These are phyloP conservation scores for Triangularia verruculosa DNA, from an alignment of 2,329 filamentous ascomycete species.

Conservation along the genomic window DNA sequence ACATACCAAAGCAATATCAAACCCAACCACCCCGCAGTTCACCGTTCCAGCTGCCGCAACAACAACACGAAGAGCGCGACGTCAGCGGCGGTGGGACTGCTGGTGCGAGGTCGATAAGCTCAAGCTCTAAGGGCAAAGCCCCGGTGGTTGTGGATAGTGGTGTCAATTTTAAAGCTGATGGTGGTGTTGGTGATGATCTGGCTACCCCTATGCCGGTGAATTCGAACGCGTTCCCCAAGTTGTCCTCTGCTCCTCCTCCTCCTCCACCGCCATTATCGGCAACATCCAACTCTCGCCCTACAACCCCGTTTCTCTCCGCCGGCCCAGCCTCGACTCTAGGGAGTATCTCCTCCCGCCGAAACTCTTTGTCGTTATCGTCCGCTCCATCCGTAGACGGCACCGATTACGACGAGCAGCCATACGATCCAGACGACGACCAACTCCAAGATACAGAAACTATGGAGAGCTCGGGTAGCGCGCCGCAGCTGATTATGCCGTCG, in stretches of 20 bases:
- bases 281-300: conserved; percentile 37
- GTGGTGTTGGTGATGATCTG: background rate
- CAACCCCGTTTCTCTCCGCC: conserved; percentile 45
- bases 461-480: conserved; percentile 51
- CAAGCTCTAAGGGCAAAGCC: conserved; percentile 13
- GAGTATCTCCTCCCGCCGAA: conserved; percentile 49
- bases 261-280: background rate
- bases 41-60: no score
- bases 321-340: conserved; percentile 44
- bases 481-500: conserved; percentile 97
- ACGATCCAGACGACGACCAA: conserved; percentile 26
- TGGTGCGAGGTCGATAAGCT: background rate
- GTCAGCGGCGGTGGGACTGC: conserved; percentile 4
- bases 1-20: background rate
- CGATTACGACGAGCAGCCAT: conserved; percentile 46
- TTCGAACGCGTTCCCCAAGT: background rate
- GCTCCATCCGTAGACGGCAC: conserved; percentile 32
- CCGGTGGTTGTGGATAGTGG: background rate
- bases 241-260: background rate
- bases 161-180: background rate
- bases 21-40: background rate
- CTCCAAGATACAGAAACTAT: conserved; percentile 27
- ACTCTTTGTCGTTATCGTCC: conserved; percentile 44
- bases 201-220: background rate
- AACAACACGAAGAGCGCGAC: conserved; percentile 9